phyloP scores from a whole-genome alignment of 148 eudicot species.

The Vaccinium corymbosum region DNA sequence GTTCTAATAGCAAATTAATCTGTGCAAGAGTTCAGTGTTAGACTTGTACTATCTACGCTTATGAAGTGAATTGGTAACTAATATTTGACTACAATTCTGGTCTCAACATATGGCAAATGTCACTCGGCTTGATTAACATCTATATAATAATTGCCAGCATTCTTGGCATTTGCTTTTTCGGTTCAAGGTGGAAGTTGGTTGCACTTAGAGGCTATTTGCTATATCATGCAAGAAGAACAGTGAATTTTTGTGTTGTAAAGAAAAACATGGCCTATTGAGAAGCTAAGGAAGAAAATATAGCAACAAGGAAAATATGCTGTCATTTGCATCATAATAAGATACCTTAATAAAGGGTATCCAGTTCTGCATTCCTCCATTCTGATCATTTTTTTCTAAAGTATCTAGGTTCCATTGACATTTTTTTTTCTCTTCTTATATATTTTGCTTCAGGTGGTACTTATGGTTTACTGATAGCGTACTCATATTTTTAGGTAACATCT shows the following conservation, averaged over 20 bases:
- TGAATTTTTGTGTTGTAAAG: neutral
- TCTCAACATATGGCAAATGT: neutral
- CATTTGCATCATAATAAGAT: neutral
- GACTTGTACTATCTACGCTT: neutral
- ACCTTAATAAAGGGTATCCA: neutral
- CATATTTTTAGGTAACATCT: constrained; percentile 43
- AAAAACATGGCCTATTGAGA: neutral
- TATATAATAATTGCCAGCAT: neutral
- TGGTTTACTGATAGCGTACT: constrained; percentile 7
- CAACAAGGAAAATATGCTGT: constrained; percentile 1
- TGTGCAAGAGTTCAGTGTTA: neutral
- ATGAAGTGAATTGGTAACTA: neutral
- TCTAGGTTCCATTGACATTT: neutral
- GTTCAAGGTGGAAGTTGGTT: neutral
- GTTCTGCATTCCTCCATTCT: neutral
- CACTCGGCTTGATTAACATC: neutral
- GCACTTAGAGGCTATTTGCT: neutral
- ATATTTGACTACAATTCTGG: neutral
- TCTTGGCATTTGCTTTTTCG: neutral
- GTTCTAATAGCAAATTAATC: neutral
- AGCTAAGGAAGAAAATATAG: neutral
- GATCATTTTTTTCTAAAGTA: neutral
- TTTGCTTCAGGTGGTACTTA: neutral
- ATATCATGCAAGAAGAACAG: neutral
- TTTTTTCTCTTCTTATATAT: neutral